A percentile compares a stretch with the other conserved stretches of the same genome.
phyloP scores from a whole-genome alignment of 2,329 filamentous ascomycete species.

The Aspergillus brasiliensis region DNA sequence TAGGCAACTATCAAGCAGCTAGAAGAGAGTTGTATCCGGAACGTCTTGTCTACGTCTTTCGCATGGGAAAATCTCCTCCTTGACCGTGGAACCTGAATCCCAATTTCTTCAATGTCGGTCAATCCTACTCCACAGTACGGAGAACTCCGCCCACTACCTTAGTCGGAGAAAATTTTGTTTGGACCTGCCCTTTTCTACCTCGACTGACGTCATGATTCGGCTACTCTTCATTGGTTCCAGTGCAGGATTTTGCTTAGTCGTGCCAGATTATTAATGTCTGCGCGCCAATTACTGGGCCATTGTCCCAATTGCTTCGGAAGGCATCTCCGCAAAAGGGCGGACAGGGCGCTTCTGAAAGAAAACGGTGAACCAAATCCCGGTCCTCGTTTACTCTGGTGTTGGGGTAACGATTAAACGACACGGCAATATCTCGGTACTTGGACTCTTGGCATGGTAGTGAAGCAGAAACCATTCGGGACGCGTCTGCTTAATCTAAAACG shows the following conservation, averaged over 20 bases:
- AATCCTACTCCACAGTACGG: background rate
- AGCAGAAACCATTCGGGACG: background rate
- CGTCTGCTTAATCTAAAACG: background rate
- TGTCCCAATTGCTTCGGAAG: background rate
- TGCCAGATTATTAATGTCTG: background rate
- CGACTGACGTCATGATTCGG: constrained; percentile 4
- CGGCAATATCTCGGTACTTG: constrained; percentile 3
- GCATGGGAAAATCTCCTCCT: background rate
- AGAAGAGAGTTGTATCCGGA: background rate
- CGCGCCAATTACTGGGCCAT: background rate
- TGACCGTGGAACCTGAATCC: background rate
- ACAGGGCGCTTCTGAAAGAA: background rate
- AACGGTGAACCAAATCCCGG: constrained; percentile 1
- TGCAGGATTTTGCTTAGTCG: background rate
- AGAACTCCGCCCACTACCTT: constrained; percentile 3
- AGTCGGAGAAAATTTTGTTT: background rate
- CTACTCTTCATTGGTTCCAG: background rate
- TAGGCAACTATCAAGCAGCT: background rate
- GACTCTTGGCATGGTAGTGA: background rate
- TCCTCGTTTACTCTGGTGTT: background rate
- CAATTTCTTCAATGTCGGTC: background rate
- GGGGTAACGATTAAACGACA: background rate
- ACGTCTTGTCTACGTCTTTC: background rate
- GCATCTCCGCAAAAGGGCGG: background rate
- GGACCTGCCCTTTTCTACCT: background rate